These are phyloP conservation scores for Pedinophyceae sp. DNA, from an alignment of 139 green algal genomes.

Conservation along the genomic window DNA sequence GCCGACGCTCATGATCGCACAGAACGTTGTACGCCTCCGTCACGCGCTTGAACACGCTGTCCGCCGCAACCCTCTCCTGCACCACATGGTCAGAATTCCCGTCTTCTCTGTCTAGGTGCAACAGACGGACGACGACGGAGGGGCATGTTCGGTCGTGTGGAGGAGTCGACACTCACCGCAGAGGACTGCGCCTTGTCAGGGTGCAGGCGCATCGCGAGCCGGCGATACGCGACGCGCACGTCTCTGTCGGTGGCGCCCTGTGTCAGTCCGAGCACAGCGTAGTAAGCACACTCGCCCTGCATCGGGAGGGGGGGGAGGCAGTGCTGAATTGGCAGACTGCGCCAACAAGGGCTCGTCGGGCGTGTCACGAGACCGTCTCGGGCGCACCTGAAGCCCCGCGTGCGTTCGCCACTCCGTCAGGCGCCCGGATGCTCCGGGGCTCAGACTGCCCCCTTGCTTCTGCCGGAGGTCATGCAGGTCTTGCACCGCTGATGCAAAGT, in stretches of 20 bases:
- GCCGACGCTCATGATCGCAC: neutral
- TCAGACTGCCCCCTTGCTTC: too few species aligned
- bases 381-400: too few species aligned
- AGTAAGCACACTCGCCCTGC: neutral
- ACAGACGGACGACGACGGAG: too few species aligned
- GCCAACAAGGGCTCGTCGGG: neutral
- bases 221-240: neutral
- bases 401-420: too few species aligned
- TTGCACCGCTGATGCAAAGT: too few species aligned
- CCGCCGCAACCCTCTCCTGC: neutral
- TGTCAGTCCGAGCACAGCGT: neutral
- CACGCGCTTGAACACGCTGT: neutral
- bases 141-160: neutral
- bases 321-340: neutral
- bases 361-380: too few species aligned
- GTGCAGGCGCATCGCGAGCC: neutral
- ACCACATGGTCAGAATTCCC: too few species aligned
- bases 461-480: too few species aligned
- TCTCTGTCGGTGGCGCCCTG: neutral
- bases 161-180: neutral
- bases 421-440: too few species aligned
- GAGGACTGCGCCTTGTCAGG: neutral
- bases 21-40: neutral
- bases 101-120: too few species aligned
- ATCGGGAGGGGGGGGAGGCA: neutral